phyloP scores from a whole-genome alignment of 1,284 basidiomycete genomes.

The Athelia sp. region DNA sequence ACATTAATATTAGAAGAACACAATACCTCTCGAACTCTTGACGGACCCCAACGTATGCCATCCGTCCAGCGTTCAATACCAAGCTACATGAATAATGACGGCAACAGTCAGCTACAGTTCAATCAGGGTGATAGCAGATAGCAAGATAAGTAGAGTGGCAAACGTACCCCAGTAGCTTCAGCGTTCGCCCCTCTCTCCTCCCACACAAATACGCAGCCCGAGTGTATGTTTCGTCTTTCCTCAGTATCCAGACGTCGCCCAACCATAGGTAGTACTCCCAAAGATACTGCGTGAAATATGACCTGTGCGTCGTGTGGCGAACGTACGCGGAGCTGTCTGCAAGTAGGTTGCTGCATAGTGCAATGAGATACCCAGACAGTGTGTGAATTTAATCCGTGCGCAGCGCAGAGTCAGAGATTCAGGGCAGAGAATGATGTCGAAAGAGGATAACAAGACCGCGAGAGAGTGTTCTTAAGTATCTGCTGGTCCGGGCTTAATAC shows the following conservation, averaged over 20 bases:
- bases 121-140: no score
- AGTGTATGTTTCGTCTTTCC: conserved; percentile 51
- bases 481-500: no score
- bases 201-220: conserved; percentile 80
- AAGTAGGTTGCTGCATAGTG: conserved; percentile 38
- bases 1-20: neutral
- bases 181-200: conserved; percentile 72
- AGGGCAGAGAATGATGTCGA: conserved; percentile 11
- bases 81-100: conserved; percentile 34
- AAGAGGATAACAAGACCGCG: no score
- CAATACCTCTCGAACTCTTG: conserved; percentile 64
- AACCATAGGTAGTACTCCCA: conserved; percentile 61
- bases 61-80: conserved; percentile 81
- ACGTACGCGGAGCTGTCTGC: conserved; percentile 34
- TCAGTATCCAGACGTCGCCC: conserved; percentile 72
- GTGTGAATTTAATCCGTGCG: no score
- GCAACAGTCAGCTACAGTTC: conserved; percentile 3
- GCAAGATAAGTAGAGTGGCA: conserved; percentile 1
- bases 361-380: conserved; percentile 2
- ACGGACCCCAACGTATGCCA: conserved; percentile 75
- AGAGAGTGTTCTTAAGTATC: no score
- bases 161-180: conserved; percentile 59
- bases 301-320: conserved; percentile 65
- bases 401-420: neutral
- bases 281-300: conserved; percentile 70